Conservation (phyloP, 257 asterid genomes). For the Scutellaria minor region DNA sequence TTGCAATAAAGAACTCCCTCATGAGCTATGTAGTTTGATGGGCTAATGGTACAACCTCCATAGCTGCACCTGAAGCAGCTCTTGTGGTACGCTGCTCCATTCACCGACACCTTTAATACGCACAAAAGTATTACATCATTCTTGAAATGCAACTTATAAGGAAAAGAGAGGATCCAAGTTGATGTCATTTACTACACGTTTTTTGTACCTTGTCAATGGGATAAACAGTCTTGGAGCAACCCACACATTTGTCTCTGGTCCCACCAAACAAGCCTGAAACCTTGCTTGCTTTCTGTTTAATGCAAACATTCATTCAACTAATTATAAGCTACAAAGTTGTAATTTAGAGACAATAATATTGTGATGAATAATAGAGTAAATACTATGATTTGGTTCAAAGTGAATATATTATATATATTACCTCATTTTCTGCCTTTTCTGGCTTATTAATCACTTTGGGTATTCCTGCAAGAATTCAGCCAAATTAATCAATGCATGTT, state of each 20-base stretch:
- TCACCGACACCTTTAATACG: conserved; percentile 52
- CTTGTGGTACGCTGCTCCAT: conserved; percentile 69
- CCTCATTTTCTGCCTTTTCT: conserved; percentile 69
- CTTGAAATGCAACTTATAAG: too few relatives aligned
- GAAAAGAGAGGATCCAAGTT: too few relatives aligned
- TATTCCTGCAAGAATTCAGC: conserved; percentile 47
- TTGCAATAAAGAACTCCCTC: conserved; percentile 79
- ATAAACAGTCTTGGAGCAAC: conserved; percentile 67
- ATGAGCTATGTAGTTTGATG: conserved; percentile 73
- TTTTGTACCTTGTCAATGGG: conserved; percentile 70
- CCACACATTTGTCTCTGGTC: conserved; percentile 72
- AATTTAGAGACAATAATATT: background rate
- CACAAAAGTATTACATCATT: too few relatives aligned
- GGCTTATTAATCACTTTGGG: conserved; percentile 56
- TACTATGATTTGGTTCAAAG: background rate
- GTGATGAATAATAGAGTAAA: background rate
- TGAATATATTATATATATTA: conserved; percentile 24
- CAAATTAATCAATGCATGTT: background rate
- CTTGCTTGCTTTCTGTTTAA: conserved; percentile 54
- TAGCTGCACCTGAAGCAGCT: conserved; percentile 76
- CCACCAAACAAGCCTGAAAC: conserved; percentile 67
- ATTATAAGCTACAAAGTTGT: background rate
- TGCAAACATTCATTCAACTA: background rate
- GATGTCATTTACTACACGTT: background rate
- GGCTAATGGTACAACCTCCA: conserved; percentile 83